Percentiles rank a stretch among this genome's conserved stretches.
These are phyloP conservation scores for Saccharomycopsis sp. DNA, from an alignment of 805 yeast species.

Conservation along the genomic window DNA sequence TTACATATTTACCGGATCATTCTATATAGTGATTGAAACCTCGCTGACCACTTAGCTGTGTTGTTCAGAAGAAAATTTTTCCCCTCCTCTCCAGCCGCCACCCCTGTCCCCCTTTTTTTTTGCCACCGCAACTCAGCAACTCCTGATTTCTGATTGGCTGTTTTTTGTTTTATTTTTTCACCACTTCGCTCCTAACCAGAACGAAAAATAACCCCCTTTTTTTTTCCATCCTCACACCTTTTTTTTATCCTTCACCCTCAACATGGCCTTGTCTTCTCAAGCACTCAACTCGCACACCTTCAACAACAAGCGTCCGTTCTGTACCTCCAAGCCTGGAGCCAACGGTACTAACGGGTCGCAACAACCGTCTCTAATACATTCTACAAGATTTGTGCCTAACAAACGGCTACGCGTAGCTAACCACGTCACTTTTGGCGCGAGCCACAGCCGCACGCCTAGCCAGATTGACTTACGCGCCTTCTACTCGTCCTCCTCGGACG, in stretches of 20 bases:
- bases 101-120: not conserved
- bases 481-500: constrained; percentile 17
- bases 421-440: not conserved
- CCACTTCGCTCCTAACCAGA: not conserved
- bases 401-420: not conserved
- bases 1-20: no score
- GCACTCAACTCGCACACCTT: constrained; percentile 14
- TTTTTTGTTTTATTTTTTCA: not conserved
- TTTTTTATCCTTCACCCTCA: constrained; percentile 3
- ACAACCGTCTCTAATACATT: not conserved
- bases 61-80: constrained; percentile 26
- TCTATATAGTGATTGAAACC: not conserved
- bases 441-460: not conserved
- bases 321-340: not conserved
- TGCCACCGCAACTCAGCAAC: not conserved
- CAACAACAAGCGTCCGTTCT: constrained; percentile 4
- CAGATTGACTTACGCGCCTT: constrained; percentile 11
- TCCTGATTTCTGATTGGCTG: not conserved
- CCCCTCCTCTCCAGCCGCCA: no score
- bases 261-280: constrained; percentile 19
- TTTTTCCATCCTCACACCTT: not conserved
- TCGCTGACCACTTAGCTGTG: constrained; percentile 35
- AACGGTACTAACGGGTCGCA: not conserved
- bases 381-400: not conserved
- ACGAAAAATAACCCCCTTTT: not conserved